Evolutionary conservation across 192 early-diverging fungal genomes (phyloP).

Genomic region (Tieghemiomyces parasiticus): DNA sequence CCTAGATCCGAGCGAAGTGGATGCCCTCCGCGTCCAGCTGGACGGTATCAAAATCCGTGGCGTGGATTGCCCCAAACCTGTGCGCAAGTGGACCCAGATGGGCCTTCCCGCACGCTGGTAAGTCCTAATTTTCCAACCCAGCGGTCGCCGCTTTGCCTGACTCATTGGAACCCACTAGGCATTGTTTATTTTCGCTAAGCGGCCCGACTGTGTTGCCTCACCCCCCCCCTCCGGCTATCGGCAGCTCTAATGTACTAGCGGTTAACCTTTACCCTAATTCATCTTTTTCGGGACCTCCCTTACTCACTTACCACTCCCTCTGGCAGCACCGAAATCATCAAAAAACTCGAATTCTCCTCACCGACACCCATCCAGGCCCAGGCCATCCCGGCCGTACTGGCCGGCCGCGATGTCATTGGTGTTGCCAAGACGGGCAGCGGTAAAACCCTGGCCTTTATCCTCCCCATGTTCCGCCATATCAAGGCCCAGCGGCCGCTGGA

Average conservation of each 20-base stretch:
- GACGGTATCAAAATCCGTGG: slow-evolving; percentile 92
- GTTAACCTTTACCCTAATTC: too few species aligned
- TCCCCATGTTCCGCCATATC: slow-evolving; percentile 92
- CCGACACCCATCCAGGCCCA: slow-evolving; percentile 88
- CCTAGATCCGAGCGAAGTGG: slow-evolving; percentile 71
- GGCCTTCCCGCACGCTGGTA: slow-evolving; percentile 71
- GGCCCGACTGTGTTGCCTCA: too few species aligned
- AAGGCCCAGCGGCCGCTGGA: slow-evolving; percentile 72
- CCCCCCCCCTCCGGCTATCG: neutral
- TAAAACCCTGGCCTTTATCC: slow-evolving; percentile 84
- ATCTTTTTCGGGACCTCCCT: too few species aligned
- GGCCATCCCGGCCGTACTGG: slow-evolving; percentile 90
- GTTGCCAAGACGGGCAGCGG: slow-evolving; percentile 90
- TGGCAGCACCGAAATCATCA: slow-evolving; percentile 51
- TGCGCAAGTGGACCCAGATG: slow-evolving; percentile 87
- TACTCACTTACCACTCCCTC: neutral
- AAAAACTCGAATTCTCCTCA: slow-evolving; percentile 65
- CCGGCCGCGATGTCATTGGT: slow-evolving; percentile 88
- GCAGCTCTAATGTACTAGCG: too few species aligned
- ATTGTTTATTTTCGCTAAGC: too few species aligned
- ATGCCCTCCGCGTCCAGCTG: slow-evolving; percentile 64
- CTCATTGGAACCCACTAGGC: too few species aligned
- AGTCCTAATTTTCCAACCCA: neutral
- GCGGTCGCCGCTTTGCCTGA: neutral
- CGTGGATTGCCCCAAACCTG: slow-evolving; percentile 81